Percentiles rank a stretch among this genome's conserved stretches.
These are phyloP conservation scores for Thozetella sp. DNA, from an alignment of 495 filamentous ascomycete species.

Conservation along the genomic window DNA sequence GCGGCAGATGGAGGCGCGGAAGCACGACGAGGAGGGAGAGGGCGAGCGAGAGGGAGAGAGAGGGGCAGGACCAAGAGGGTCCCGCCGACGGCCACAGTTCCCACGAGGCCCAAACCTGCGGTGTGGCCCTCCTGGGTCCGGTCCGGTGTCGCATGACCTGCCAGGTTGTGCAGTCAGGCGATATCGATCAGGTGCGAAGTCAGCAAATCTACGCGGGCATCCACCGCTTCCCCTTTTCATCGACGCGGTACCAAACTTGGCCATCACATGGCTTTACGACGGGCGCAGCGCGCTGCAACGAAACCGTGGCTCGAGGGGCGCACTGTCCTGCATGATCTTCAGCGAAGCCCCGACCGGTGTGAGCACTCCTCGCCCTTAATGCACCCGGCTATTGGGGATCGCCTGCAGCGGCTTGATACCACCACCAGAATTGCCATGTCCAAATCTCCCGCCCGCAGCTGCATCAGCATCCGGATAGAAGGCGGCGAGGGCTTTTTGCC, in stretches of 20 bases:
- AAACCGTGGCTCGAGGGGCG: background rate
- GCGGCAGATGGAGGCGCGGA: too few species aligned
- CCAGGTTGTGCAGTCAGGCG: background rate
- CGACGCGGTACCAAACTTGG: background rate
- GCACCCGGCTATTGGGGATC: background rate
- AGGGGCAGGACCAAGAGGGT: too few species aligned
- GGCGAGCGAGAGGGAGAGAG: too few species aligned
- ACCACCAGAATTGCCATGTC: background rate
- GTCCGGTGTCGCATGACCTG: background rate
- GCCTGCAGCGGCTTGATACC: background rate
- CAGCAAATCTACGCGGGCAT: too few species aligned
- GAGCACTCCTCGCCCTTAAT: background rate
- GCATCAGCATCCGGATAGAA: too few species aligned
- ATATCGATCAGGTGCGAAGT: background rate
- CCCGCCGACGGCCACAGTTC: too few species aligned
- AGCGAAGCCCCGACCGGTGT: background rate
- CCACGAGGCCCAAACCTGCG: background rate
- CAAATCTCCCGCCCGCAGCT: too few species aligned
- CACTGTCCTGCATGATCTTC: constrained; percentile 1
- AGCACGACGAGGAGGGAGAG: too few species aligned
- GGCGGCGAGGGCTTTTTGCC: too few species aligned
- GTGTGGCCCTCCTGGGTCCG: background rate
- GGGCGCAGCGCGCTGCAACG: too few species aligned
- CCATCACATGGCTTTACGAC: too few species aligned
- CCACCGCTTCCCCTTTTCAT: background rate